Evolutionary conservation across 805 yeast genomes (phyloP), one percentile per base, ranked within the genome.

Genomic region (Hermanozyma aechmeae): DNA sequence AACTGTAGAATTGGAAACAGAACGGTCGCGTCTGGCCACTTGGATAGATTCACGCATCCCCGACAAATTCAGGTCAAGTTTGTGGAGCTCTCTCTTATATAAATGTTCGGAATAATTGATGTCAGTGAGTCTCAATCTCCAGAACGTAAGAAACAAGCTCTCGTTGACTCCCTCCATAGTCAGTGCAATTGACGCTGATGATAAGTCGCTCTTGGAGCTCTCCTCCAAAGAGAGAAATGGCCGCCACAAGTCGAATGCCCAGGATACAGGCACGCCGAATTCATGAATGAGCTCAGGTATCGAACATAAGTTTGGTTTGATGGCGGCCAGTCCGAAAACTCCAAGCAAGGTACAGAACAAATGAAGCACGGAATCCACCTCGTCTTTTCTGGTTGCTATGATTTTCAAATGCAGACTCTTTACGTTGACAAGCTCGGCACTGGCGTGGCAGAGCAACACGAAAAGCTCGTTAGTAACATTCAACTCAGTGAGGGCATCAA

Each of bases 221-320:
- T n/a, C n/a, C n/a, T n/a, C n/a, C n/a, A n/a, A n/a, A 16, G 40
- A 52, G 50, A 50, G 64, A 35, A 46, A 56, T 38, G 50, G 46
- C 47, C 96, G 67, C 94, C 95, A 85, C 2, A 84, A 45, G 37
- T 78, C 83, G 54, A 83, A 84, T 0, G 76, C 76, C 84, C 89
- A 79, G 13, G 66, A 64, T 0, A 71, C 51, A 3, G 72, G 61
- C 6, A 79, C 57, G 2, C 61, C 55, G 37, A 62, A 74, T 2
- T 61, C 49, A 3, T 45, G 38, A 2, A 62, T 44, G 22, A 80
- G 52, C 3, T 54, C 56, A 9, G 51, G 50, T 13, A 73, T 46
- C 1, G 73, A 46, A 1, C 65, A 30, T 39, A 79, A 53, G n/a
- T 21, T 3, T 3, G 37, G 18, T n/a, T 7, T 17, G 7, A 7